Base-by-base conservation (phyloP, 2,329 filamentous ascomycete genomes). In the Penicillium psychrosexuale region DNA sequence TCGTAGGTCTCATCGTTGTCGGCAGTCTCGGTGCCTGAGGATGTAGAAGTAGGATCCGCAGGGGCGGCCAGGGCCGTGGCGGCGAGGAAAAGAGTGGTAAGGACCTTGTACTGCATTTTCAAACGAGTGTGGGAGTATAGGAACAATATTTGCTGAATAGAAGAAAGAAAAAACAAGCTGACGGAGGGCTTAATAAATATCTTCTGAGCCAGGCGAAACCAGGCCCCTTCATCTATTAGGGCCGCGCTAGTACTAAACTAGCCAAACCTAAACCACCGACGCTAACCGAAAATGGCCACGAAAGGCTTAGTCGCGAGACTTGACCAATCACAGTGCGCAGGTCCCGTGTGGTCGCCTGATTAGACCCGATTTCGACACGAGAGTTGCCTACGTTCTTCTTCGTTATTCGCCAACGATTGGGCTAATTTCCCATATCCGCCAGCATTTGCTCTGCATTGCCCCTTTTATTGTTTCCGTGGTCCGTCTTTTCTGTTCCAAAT, bases 71-170 rank as follows among this genome's bases (percentile, higher is more conserved):
- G 51, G 17, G 59, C 61, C 24, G 65, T 56, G 17, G 65, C 53
- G 47, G 63, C 49, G 51, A 68, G 55, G 47, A 65, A 43, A 33
- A 68, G 53, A 39, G 65, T 50, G 30, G 60, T 46, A 42, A 66
- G 39, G 28, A 55, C 12, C 55, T 65, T 69, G 60, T 56, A 66
- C 53, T 68, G 65, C 66, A 69, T 69, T 17, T 9, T 53, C 13
- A 56, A 45, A 24, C 11, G n/a, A 36, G 12, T 56, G 51, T 45
- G n/a, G 27, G 13, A n/a, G 24, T 33, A 19, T 27, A 19, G 5
- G 9, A 15, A 12, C 1, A 6, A n/a, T 24, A 27, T 5, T 8
- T 13, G 15, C 5, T 39, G 19, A n/a, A 40, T 24, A 27, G 42
- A 17, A 19, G 31, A 33, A 15, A 39, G 3, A 7, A 24, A 34